Base-by-base conservation (phyloP, 1,284 basidiomycete genomes). In the Cutaneotrichosporon cutaneum region DNA sequence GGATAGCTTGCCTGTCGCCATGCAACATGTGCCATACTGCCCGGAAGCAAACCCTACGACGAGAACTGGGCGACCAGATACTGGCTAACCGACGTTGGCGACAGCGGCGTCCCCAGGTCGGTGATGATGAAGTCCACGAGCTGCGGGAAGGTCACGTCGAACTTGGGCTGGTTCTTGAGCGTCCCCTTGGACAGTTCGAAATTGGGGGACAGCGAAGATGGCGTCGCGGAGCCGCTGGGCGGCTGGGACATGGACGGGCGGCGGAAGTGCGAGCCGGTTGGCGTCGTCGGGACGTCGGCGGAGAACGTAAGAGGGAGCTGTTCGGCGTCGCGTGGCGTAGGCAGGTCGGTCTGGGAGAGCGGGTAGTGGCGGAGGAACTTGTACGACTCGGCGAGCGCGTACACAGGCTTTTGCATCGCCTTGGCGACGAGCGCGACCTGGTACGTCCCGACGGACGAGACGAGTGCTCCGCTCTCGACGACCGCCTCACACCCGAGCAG, bases 341-440 rank as follows among this genome's bases (percentile, higher is more conserved):
- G 95, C 26, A 99, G 85, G 82, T 99, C 95, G 76, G 94, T 94
- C 78, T 98, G 94, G 57, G 91, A 94, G 77, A 99, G 83, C 45
- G 95, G 95, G 82, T 98, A 98, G 71, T 96, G 83, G 65, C 96
- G 89, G 73, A 97, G 88, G 79, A 99, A 98, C 82, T 99, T 99
- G 85, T 94, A 99, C 78, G 91, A 93, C 82, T 99, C 94, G 33
- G 94, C 94, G 45, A 97, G 84, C 33, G 94, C 94, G 80, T 97
- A 99, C 77, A 99, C 94, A 3, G 96, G 95, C 77, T 95, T 97
- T 72, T 93, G 90, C 61, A 89, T 87, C 35, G 91, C 89, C 79
- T 94, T 94, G 59, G 96, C 95, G 62, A 97, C 90, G 69, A 98
- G 89, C 2, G 94, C 96, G 72, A 98, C 92, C 78, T 97, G 93